Evolutionary conservation across 1,284 basidiomycete genomes (phyloP).

Genomic region (Pseudozyma tsukubaensis): DNA sequence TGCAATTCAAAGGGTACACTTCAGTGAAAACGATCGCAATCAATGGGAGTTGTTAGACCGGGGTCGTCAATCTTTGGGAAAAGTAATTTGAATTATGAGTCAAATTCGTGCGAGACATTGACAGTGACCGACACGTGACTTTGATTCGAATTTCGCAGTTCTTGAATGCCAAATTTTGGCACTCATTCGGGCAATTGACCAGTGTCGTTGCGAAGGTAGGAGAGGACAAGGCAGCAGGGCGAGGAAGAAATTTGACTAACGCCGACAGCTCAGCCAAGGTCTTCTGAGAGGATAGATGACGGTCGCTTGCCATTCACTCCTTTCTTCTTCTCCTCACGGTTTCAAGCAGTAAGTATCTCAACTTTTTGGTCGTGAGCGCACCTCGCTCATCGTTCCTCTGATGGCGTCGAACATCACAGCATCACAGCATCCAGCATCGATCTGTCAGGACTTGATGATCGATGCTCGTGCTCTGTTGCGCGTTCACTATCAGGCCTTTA

Average conservation of each 20-base stretch:
- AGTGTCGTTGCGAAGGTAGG: conserved; percentile 1
- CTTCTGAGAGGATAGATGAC: conserved; percentile 1
- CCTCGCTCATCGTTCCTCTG: neutral
- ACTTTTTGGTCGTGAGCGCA: conserved; percentile 10
- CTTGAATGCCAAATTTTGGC: neutral
- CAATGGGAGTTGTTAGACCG: no score
- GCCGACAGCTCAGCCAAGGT: conserved; percentile 1
- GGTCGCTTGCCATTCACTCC: conserved; percentile 18
- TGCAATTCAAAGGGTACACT: no score
- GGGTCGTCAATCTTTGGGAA: neutral
- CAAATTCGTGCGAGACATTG: conserved; percentile 22
- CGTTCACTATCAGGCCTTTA: no score
- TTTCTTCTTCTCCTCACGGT: conserved; percentile 43
- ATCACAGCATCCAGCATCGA: neutral
- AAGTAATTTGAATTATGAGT: neutral
- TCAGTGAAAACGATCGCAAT: no score
- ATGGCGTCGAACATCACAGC: neutral
- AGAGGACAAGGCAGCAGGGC: conserved; percentile 1
- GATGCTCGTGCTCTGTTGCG: neutral
- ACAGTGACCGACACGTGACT: conserved; percentile 19
- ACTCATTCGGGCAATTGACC: conserved; percentile 1
- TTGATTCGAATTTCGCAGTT: conserved; percentile 28
- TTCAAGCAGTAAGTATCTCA: conserved; percentile 49
- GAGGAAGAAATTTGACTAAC: conserved; percentile 25
- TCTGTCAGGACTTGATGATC: neutral